Base-by-base conservation (phyloP, 257 asterid genomes). In the Linderniella brevidens region DNA sequence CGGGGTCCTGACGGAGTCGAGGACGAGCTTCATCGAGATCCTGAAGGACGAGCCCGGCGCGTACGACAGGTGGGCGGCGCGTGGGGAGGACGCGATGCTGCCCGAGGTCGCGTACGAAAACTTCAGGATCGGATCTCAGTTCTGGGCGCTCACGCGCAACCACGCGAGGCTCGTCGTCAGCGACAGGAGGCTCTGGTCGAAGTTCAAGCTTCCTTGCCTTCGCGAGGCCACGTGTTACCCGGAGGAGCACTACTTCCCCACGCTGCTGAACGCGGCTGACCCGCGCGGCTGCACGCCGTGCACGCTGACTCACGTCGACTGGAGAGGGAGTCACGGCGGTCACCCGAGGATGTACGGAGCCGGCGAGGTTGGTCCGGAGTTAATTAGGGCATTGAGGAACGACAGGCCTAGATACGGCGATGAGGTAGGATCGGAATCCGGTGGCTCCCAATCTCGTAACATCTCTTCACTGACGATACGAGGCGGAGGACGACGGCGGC, bases 61-160 rank as follows among this genome's bases (percentile, higher is more conserved):
- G 67, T 68, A 42, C 56, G 64, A 54, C 0, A 32, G 95, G 8
- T 83, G 86, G 86, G 83, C 82, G 60, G 95, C 90, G 79, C 95
- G 93, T 70, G 95, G 95, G 48, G 73, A 60, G 0, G 16, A 46
- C 0, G 78, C 70, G 54, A 84, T 84, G 95, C 37, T 44, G 0
- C 93, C 95, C 44, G 95, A 74, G 61, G 79, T 84, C 55, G 58
- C 18, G 44, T 80, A 20, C 8, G 60, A 48, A 17, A 75, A 77
- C 3, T 84, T 84, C 48, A 75, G 95, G 48, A 75, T 84, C 32
- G 95, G 95, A 79, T 80, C 95, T 47, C 95, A 80, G 64, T 84
- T 80, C 12, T 80, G 76, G 58, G 73, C 58, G 13, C 50, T 84
- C 51, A 77, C 50, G 44, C 72, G 95, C 0, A 68, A 53, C 67